phyloP scores from a whole-genome alignment of 306 rosid species.

The Casuarina glauca region DNA sequence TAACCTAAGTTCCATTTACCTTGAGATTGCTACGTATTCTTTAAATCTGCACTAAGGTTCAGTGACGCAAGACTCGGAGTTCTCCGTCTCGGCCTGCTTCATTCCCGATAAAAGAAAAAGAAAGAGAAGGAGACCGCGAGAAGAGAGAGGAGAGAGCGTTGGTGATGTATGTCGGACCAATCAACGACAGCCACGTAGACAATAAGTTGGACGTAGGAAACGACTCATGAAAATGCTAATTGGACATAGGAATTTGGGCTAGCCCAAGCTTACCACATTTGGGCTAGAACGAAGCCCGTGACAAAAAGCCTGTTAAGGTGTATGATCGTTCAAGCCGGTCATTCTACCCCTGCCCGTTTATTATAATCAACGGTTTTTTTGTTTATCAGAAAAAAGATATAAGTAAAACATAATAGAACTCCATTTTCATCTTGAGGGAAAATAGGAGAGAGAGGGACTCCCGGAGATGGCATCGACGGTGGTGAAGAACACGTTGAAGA shows the following conservation, averaged over 20 bases:
- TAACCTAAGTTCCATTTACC: not conserved
- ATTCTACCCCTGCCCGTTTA: too few species aligned
- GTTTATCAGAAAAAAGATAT: too few species aligned
- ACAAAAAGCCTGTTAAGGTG: too few species aligned
- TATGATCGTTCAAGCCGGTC: too few species aligned
- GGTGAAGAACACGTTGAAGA: conserved; percentile 58
- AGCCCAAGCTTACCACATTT: too few species aligned
- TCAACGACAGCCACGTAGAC: not conserved
- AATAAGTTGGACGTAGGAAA: not conserved
- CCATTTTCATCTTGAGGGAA: not conserved
- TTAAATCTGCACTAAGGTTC: not conserved
- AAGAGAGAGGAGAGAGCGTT: not conserved
- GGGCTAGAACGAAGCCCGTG: not conserved
- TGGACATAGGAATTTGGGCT: too few species aligned
- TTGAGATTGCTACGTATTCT: not conserved
- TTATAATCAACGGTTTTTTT: too few species aligned
- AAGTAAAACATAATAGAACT: not conserved
- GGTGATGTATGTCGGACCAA: conserved; percentile 2
- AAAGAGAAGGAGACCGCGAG: too few species aligned
- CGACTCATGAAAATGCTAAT: too few species aligned
- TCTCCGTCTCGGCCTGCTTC: not conserved
- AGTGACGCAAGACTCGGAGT: not conserved
- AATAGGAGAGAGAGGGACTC: not conserved
- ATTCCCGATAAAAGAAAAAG: not conserved
- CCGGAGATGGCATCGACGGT: conserved; percentile 69